Conservation (phyloP, 768 basidiomycete species). For the Lactifluus subvellereus region DNA sequence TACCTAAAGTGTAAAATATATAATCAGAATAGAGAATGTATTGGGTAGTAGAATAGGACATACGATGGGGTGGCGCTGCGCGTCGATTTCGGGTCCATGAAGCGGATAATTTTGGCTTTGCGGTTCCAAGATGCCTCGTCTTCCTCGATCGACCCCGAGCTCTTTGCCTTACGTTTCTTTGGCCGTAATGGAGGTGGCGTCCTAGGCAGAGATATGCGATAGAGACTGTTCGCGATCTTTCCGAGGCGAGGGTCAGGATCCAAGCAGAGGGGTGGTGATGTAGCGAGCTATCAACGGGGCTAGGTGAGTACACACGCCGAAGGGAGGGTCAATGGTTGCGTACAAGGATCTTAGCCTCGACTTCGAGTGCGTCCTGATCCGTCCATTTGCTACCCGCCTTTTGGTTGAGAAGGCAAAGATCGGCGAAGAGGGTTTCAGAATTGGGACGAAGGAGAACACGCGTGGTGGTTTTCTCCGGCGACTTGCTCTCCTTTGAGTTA, state of each 20-base stretch:
- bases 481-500: slow-evolving; percentile 52
- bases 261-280: slow-evolving; percentile 69
- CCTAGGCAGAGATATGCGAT: slow-evolving; percentile 68
- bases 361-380: slow-evolving; percentile 64
- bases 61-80: slow-evolving; percentile 47
- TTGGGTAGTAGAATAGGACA: slow-evolving; percentile 7
- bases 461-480: slow-evolving; percentile 30
- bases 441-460: slow-evolving; percentile 76
- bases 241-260: slow-evolving; percentile 74
- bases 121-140: slow-evolving; percentile 72
- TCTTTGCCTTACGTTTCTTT: slow-evolving; percentile 64
- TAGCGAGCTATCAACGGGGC: slow-evolving; percentile 50
- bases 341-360: slow-evolving; percentile 72
- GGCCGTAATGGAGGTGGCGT: slow-evolving; percentile 53
- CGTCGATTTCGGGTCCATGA: slow-evolving; percentile 61
- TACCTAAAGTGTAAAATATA: slow-evolving; percentile 8
- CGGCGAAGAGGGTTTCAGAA: slow-evolving; percentile 71
- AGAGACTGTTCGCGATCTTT: slow-evolving; percentile 67
- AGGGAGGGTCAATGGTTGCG: slow-evolving; percentile 27
- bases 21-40: background rate
- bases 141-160: slow-evolving; percentile 58
- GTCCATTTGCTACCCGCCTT: slow-evolving; percentile 55
- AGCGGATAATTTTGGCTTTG: slow-evolving; percentile 68
- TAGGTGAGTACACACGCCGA: slow-evolving; percentile 1
- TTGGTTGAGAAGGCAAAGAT: slow-evolving; percentile 65